A percentile compares a stretch with the other conserved stretches of the same genome.
phyloP scores from a whole-genome alignment of 1,284 basidiomycete genomes.

The Sutorius eximius region DNA sequence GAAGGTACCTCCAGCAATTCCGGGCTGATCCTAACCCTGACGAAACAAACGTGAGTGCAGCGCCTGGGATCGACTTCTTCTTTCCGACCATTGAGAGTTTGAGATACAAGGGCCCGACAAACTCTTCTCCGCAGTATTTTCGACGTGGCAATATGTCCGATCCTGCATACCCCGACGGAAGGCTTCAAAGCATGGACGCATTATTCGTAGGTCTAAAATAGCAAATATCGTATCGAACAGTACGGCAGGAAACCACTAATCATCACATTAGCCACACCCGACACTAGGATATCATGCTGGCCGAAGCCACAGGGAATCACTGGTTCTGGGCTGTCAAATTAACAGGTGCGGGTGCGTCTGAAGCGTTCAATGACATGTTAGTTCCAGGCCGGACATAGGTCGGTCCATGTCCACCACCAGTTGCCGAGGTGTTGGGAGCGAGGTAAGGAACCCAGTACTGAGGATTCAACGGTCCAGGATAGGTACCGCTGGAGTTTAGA shows the following conservation, averaged over 20 bases:
- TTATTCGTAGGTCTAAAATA: too few relatives aligned
- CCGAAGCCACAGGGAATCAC: neutral
- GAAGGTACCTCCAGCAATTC: too few relatives aligned
- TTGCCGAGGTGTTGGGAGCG: conserved; percentile 40
- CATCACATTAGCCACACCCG: too few relatives aligned
- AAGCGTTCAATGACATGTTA: conserved; percentile 36
- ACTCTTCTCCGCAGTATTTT: too few relatives aligned
- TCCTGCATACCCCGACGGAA: too few relatives aligned
- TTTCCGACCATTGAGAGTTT: neutral
- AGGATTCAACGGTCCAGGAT: conserved; percentile 38
- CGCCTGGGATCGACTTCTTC: neutral
- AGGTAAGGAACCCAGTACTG: conserved; percentile 42
- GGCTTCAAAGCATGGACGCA: too few relatives aligned
- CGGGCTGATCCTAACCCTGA: too few relatives aligned
- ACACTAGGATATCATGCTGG: neutral
- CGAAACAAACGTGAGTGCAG: too few relatives aligned
- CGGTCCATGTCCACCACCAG: conserved; percentile 40
- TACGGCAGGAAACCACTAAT: too few relatives aligned
- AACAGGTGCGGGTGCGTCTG: conserved; percentile 37
- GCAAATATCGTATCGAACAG: too few relatives aligned
- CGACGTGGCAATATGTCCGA: neutral
- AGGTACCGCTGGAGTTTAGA: conserved; percentile 30
- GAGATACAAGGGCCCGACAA: neutral
- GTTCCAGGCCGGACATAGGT: conserved; percentile 38
- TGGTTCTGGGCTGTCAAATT: conserved; percentile 38